Base-by-base conservation (phyloP, 345 rosid species). In the Draba incana region DNA sequence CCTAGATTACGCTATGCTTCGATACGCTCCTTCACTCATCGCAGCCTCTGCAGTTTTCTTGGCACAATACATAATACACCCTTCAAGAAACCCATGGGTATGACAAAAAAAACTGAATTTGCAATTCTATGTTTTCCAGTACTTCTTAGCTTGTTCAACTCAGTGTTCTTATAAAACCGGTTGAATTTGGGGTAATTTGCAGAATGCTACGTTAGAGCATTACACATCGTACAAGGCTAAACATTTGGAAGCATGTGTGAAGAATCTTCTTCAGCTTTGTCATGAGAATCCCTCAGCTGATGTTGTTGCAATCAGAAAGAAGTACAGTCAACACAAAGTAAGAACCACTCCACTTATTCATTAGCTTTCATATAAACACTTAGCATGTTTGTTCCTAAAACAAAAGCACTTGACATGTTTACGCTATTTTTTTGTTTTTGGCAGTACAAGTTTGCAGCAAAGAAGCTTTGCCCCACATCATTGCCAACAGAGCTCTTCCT, bases 21-120 rank as follows among this genome's bases (percentile, higher is more conserved):
- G 77, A 62, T 78, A 86, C 59, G 67, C 88, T 60, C 97, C 97
- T 31, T 93, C 98, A 8, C 81, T 93, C 3, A 44, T 88, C 1
- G 96, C 97, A n/a, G 94, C 96, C 62, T 93, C 96, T 23, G 84
- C 98, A 15, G 87, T 90, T 66, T 88, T 93, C 82, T 81, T 93
- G 69, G 88, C 94, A 51, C 86, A 82, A 76, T 88, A 71, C 69
- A 77, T 90, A 10, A 80, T 88, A 62, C 46, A 78, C 62, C 97
- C 98, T 62, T 79, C 91, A 37, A 87, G 71, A 78, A 84, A 81
- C 72, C 94, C 97, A 51, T 93, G 98, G 97, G 98, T 93, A 88
- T 24, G 81, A 30, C 43, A 12, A 62, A 41, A 20, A 55, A 43
- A 12, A 16, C 53, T 15, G 52, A 44, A 25, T 30, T 6, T 37